Base-by-base conservation (phyloP, 352 stramenopile genomes). In the Globisporangium nagaii region DNA sequence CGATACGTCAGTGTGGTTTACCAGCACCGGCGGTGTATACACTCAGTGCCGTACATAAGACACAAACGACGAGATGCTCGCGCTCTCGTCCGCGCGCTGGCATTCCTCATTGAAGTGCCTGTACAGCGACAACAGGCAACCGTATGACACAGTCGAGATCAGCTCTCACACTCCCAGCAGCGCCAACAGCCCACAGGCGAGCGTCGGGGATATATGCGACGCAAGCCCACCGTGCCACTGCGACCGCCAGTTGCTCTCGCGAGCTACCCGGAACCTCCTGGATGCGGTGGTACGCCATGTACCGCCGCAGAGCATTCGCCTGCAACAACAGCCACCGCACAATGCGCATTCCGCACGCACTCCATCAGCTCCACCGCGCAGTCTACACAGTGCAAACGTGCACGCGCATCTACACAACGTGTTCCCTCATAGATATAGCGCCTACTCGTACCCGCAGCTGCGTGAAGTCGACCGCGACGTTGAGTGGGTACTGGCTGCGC, bases 51-150 rank as follows among this genome's bases (percentile, higher is more conserved):
- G 31, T 69, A 92, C 82, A 31, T 85, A 92, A 39, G 67, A 65
- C 27, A 90, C 58, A 24, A 90, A 90, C 20, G 73, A 81, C 31
- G 71, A 52, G 37, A 92, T 90, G 39, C 70, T 87, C 15, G 61
- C 62, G 28, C 67, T 60, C 63, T 92, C 82, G 37, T 92, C 75
- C 4, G 74, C 58, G 24, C 65, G 70, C 41, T 84, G 71, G 60
- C 79, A 84, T 40, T 75, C 73, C n/a, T 87, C 62, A 17, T 71
- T 74, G 53, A 90, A 89, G 60, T 89, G 81, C 28, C 80, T 88
- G 48, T 20, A 25, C 22, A n/a, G 4, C 25, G 49, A 37, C 15
- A 57, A 67, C n/a, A n/a, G n/a, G 58, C 3, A 17, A 47, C 11
- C 19, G 19, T 15, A 51, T 24, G 19, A 44, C 42, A 58, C 22